Percentiles rank a stretch among this genome's conserved stretches.
Evolutionary conservation across 2,329 filamentous ascomycete genomes (phyloP).

Genomic region (Polytolypa hystricis): DNA sequence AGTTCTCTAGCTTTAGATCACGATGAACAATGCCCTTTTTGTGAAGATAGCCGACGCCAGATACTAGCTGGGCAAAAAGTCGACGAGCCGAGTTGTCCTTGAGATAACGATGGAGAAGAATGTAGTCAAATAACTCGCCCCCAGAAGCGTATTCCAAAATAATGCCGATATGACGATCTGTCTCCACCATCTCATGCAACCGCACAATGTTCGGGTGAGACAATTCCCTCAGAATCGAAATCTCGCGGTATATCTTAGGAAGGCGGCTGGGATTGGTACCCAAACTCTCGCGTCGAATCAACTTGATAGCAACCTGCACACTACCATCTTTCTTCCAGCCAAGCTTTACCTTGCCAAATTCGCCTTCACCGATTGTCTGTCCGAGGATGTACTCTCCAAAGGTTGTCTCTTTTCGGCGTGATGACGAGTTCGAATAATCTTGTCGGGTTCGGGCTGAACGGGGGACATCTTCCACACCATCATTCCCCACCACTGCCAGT

Average conservation of each 20-base stretch:
- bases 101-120: conserved; percentile 89
- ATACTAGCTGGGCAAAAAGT: conserved; percentile 89
- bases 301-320: conserved; percentile 92
- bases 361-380: conserved; percentile 91
- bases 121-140: conserved; percentile 96
- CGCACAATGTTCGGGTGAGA: conserved; percentile 95
- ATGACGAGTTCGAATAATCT: conserved; percentile 43
- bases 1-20: conserved; percentile 91
- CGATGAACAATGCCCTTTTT: conserved; percentile 98
- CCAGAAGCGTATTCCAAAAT: conserved; percentile 97
- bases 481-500: conserved; percentile 40
- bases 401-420: conserved; percentile 61
- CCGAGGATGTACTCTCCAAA: conserved; percentile 95
- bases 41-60: conserved; percentile 92
- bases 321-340: conserved; percentile 95
- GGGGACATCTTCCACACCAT: conserved; percentile 36
- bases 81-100: conserved; percentile 86
- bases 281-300: conserved; percentile 84
- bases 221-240: conserved; percentile 74
- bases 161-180: conserved; percentile 92
- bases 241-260: conserved; percentile 95
- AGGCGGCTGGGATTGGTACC: conserved; percentile 79
- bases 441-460: conserved; percentile 37
- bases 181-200: conserved; percentile 97
- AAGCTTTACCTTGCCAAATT: conserved; percentile 97